Evolutionary conservation across 2,329 filamentous ascomycete species (phyloP), one percentile per base, ranked within the genome.

Genomic region (Pyrenochaeta sp.): DNA sequence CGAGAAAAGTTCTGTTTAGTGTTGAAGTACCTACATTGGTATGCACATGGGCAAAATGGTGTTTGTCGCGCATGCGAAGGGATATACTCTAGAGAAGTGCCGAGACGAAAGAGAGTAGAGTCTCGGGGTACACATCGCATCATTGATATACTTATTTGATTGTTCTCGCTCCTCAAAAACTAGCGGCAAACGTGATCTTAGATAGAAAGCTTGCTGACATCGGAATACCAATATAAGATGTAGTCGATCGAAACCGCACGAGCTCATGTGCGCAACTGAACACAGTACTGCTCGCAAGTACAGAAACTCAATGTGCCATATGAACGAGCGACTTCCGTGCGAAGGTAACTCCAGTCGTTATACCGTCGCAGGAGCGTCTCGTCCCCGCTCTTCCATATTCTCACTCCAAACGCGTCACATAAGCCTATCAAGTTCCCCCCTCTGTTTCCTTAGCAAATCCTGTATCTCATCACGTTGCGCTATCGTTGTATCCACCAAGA

Each of bases 401-500:
- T 15, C 12, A 25, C 25, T 15, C 7, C 28, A 3, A 13, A 27
- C 24, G 28, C 24, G 25, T 24, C 43, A 12, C 34, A 45, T 3
- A 15, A 53, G 1, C 5, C 19, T 15, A 2, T 48, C 49, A 47
- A 53, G 30, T 27, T 58, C 55, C 12, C 42, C 19, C 9, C 32
- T 36, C 9, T 65, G 58, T 40, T 56, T 59, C 46, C 7, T 34
- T 1, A 50, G 1, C 52, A 61, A 30, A 0, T n/a, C 40, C n/a
- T 56, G 43, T 25, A 59, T 1, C 54, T 61, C 58, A 2, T 39
- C n/a, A 30, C 50, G 19, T 4, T 65, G 62, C 32, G 42, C 44
- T 50, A 1, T 47, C 39, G 54, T 13, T 8, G 5, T 5, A 2
- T 12, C n/a, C 39, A 58, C 43, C 12, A 30, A 27, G 15, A 49